Evolutionary conservation across 345 rosid genomes (phyloP).

Genomic region (Citrus cavaleriei): DNA sequence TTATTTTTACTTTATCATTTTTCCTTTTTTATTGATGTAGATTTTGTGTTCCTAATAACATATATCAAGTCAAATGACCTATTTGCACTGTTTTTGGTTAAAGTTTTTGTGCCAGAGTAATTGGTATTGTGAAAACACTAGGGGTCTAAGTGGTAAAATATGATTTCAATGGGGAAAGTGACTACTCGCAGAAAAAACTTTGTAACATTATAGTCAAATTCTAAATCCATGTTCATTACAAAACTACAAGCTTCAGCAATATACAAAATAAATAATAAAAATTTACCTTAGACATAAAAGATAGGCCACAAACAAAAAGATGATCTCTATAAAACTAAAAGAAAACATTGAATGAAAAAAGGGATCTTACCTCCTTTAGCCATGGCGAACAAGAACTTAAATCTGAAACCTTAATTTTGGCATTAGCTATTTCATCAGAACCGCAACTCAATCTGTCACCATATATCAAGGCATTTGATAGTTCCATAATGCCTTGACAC

Average conservation of each 20-base stretch:
- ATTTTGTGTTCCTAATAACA: no score
- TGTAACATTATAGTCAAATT: not conserved
- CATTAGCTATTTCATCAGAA: conserved; percentile 76
- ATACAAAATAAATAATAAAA: not conserved
- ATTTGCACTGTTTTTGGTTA: no score
- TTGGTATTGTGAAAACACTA: no score
- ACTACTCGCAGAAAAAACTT: no score
- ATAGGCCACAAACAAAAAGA: not conserved
- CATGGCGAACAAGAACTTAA: conserved; percentile 44
- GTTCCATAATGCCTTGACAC: conserved; percentile 90
- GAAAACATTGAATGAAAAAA: not conserved
- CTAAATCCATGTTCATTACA: not conserved
- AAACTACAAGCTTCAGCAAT: not conserved
- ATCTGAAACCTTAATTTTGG: conserved; percentile 53
- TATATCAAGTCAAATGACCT: no score
- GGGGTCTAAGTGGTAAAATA: no score
- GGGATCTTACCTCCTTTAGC: conserved; percentile 61
- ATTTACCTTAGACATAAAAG: not conserved
- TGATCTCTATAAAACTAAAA: not conserved
- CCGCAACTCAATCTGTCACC: conserved; percentile 88
- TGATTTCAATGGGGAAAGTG: no score
- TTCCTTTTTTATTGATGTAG: no score
- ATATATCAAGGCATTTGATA: conserved; percentile 88
- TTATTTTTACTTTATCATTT: no score
- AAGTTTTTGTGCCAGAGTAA: no score